A percentile compares a stretch with the other conserved stretches of the same genome.
phyloP scores from a whole-genome alignment of 2,329 filamentous ascomycete species.

The Colletotrichum chlorophyti region DNA sequence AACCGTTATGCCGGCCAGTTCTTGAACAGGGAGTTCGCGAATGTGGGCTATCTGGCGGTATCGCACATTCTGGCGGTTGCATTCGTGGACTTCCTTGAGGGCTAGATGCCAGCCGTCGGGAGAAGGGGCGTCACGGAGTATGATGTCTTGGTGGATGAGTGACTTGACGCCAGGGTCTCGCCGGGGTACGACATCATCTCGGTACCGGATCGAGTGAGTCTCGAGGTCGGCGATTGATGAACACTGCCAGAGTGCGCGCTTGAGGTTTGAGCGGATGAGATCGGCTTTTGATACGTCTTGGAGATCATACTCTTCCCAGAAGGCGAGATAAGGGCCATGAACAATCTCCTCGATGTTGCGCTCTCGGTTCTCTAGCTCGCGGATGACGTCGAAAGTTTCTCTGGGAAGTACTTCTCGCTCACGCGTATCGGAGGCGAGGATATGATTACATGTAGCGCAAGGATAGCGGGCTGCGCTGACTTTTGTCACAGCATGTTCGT shows the following conservation, averaged over 20 bases:
- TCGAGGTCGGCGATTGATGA: constrained; percentile 25
- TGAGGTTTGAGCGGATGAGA: not conserved
- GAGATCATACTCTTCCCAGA: constrained; percentile 22
- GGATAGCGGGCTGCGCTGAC: constrained; percentile 12
- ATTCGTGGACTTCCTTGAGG: constrained; percentile 19
- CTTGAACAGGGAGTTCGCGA: not conserved
- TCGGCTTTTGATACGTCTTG: constrained; percentile 7
- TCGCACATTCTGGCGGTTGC: constrained; percentile 14
- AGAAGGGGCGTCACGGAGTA: constrained; percentile 12
- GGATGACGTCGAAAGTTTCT: constrained; percentile 18
- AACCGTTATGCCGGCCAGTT: constrained; percentile 23
- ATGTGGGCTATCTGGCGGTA: constrained; percentile 18
- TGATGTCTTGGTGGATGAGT: constrained; percentile 23
- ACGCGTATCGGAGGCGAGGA: constrained; percentile 26
- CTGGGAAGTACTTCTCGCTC: constrained; percentile 16
- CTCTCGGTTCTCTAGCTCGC: constrained; percentile 25
- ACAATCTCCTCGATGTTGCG: constrained; percentile 23
- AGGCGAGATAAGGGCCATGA: constrained; percentile 13
- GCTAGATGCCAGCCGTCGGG: constrained; percentile 21
- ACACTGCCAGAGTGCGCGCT: constrained; percentile 25
- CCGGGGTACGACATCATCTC: constrained; percentile 10
- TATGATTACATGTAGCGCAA: constrained; percentile 11
- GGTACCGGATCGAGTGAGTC: constrained; percentile 23
- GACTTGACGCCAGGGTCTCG: constrained; percentile 22
- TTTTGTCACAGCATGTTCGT: constrained; percentile 25